phyloP scores from a whole-genome alignment of 305 asterid species.

The Andrographis paniculata region DNA sequence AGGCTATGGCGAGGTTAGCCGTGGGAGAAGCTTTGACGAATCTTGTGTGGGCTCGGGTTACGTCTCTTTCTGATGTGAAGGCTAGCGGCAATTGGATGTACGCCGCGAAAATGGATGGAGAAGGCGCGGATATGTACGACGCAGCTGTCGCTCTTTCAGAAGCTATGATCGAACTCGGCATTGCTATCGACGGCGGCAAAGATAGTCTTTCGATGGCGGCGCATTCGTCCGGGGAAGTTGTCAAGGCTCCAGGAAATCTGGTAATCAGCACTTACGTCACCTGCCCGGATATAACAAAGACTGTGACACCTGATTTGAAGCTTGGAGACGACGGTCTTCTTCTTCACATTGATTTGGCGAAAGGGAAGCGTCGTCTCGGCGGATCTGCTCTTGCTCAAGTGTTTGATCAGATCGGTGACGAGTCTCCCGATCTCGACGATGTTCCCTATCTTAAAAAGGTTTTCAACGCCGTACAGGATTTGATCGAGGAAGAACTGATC shows the following conservation, averaged over 20 bases:
- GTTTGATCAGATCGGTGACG: slow-evolving; percentile 72
- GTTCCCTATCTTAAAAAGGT: slow-evolving; percentile 62
- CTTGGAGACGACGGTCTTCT: slow-evolving; percentile 71
- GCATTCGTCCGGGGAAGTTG: slow-evolving; percentile 68
- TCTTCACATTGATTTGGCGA: slow-evolving; percentile 78
- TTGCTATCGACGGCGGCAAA: slow-evolving; percentile 94
- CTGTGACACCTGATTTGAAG: slow-evolving; percentile 90
- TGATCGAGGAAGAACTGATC: slow-evolving; percentile 59
- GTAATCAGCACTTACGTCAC: slow-evolving; percentile 84
- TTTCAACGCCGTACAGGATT: slow-evolving; percentile 65
- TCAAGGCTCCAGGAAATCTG: slow-evolving; percentile 90
- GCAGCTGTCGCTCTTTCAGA: slow-evolving; percentile 86
- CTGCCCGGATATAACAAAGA: slow-evolving; percentile 87
- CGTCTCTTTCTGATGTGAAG: slow-evolving; percentile 81
- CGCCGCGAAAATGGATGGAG: slow-evolving; percentile 82
- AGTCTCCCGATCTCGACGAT: slow-evolving; percentile 83
- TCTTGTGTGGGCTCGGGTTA: slow-evolving; percentile 90
- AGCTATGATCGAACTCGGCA: slow-evolving; percentile 89
- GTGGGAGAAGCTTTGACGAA: slow-evolving; percentile 92
- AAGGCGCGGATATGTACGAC: slow-evolving; percentile 95
- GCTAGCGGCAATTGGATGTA: slow-evolving; percentile 96
- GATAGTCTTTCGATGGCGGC: slow-evolving; percentile 98
- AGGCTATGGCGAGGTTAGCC: slow-evolving; percentile 88
- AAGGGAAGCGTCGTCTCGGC: slow-evolving; percentile 76
- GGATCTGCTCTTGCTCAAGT: slow-evolving; percentile 92